phyloP scores from a whole-genome alignment of 306 rosid genomes.

The Corylus avellana region DNA sequence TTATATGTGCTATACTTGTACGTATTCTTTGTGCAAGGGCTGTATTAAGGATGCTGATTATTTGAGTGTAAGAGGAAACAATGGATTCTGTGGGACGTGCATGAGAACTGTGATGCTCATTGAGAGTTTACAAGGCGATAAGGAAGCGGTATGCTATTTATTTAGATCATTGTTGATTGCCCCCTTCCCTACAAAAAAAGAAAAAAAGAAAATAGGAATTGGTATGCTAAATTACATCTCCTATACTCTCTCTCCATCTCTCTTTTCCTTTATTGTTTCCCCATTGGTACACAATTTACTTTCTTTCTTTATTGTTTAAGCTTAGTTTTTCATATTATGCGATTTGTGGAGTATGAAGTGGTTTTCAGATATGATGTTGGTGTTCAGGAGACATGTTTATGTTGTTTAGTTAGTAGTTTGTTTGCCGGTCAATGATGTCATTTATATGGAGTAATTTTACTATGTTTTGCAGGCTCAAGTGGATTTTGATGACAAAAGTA shows the following conservation, averaged over 20 bases:
- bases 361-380: background rate
- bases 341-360: conserved; percentile 34
- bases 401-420: background rate
- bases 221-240: background rate
- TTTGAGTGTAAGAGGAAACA: conserved; percentile 73
- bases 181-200: background rate
- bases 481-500: conserved; percentile 94
- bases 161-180: background rate
- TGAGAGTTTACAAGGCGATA: conserved; percentile 65
- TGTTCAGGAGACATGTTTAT: conserved; percentile 7
- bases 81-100: conserved; percentile 89
- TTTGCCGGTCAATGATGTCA: conserved; percentile 2
- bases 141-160: conserved; percentile 61
- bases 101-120: conserved; percentile 88
- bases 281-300: conserved; percentile 21
- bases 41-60: conserved; percentile 83
- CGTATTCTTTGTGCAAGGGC: conserved; percentile 87
- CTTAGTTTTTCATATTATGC: background rate
- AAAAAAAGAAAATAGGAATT: background rate
- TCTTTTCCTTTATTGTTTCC: background rate
- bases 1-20: conserved; percentile 94
- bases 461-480: conserved; percentile 53
- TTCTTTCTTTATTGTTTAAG: conserved; percentile 2
- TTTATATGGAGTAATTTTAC: background rate
- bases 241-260: background rate